Evolutionary conservation across 805 yeast genomes (phyloP).

Genomic region (Sugiyamaella marilandica): DNA sequence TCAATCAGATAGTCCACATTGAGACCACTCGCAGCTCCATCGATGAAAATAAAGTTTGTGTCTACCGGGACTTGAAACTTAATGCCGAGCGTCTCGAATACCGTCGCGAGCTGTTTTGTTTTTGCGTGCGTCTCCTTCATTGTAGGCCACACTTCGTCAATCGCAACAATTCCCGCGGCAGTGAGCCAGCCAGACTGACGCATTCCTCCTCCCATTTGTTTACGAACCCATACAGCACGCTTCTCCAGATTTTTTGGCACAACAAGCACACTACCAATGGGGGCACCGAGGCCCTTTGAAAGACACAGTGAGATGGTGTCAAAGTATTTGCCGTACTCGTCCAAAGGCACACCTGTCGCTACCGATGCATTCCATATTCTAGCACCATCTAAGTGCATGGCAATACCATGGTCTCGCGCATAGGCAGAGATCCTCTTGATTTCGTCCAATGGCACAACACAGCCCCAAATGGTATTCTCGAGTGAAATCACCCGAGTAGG

Average conservation of each 20-base stretch:
- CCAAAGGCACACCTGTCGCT: constrained; percentile 64
- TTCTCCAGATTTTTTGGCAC: constrained; percentile 55
- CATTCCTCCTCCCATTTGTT: constrained; percentile 91
- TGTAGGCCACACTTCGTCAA: constrained; percentile 65
- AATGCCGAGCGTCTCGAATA: constrained; percentile 39
- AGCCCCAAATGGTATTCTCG: constrained; percentile 86
- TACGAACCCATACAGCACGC: constrained; percentile 78
- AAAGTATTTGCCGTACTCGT: constrained; percentile 68
- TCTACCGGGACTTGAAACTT: constrained; percentile 68
- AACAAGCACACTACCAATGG: constrained; percentile 84
- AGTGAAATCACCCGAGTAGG: constrained; percentile 81
- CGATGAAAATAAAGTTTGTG: constrained; percentile 81
- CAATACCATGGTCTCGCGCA: constrained; percentile 55
- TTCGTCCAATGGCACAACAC: constrained; percentile 75
- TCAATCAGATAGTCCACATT: constrained; percentile 51
- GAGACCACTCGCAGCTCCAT: constrained; percentile 53
- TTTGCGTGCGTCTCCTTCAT: constrained; percentile 46
- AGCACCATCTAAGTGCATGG: constrained; percentile 91
- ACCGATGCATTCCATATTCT: constrained; percentile 87
- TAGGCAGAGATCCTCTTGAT: constrained; percentile 63
- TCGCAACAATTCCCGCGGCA: constrained; percentile 73
- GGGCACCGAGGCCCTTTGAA: constrained; percentile 89
- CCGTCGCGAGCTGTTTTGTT: constrained; percentile 45
- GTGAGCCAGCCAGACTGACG: constrained; percentile 82
- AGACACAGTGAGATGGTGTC: constrained; percentile 86